phyloP scores from a whole-genome alignment of 495 filamentous ascomycete species.

The Aspergillus diversus region DNA sequence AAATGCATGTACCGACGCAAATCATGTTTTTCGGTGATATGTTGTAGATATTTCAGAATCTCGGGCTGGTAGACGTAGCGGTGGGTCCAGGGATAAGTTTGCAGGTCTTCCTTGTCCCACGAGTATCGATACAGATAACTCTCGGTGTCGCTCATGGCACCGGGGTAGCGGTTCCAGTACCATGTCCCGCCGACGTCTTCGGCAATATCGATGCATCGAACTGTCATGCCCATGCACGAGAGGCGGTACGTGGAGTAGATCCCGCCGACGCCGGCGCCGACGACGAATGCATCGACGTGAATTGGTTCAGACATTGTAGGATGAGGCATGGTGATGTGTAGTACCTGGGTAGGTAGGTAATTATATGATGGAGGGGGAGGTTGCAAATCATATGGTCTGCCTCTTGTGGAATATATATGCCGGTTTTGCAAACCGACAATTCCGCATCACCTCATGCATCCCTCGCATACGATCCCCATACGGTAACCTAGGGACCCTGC shows the following conservation, averaged over 20 bases:
- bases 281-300: not conserved
- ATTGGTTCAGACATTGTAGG: no score
- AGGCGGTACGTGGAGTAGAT: not conserved
- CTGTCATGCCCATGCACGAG: not conserved
- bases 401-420: no score
- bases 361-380: no score
- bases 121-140: slow-evolving; percentile 27
- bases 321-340: no score
- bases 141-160: slow-evolving; percentile 32
- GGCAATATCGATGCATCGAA: slow-evolving; percentile 50
- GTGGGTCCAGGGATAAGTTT: not conserved
- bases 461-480: no score
- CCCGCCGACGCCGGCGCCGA: slow-evolving; percentile 2
- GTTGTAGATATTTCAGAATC: slow-evolving; percentile 2
- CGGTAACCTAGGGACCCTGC: no score
- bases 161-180: slow-evolving; percentile 47
- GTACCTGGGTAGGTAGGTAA: no score
- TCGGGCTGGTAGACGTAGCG: not conserved
- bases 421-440: no score
- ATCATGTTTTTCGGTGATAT: slow-evolving; percentile 28
- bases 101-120: not conserved
- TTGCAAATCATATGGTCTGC: no score
- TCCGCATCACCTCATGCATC: no score
- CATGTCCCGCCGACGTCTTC: slow-evolving; percentile 55
- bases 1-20: slow-evolving; percentile 34